These are phyloP conservation scores for Globisporangium megalacanthum DNA, from an alignment of 352 stramenopile species.

Conservation along the genomic window DNA sequence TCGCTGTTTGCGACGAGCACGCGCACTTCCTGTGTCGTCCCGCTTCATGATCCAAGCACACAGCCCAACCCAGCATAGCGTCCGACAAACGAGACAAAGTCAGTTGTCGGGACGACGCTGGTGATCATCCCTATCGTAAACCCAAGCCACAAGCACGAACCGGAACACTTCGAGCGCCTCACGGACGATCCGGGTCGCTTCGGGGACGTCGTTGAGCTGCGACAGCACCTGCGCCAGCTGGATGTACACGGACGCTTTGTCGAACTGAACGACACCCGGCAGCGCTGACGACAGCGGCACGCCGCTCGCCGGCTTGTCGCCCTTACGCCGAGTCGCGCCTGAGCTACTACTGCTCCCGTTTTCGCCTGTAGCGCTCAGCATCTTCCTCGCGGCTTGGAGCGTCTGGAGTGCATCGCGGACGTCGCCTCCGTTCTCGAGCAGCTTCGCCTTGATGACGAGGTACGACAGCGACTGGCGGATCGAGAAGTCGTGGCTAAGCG, in stretches of 20 bases:
- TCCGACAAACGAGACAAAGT: too few species aligned
- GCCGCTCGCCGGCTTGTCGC: conserved; percentile 7
- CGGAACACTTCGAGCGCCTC: conserved; percentile 71
- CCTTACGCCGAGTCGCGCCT: conserved; percentile 7
- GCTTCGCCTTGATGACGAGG: conserved; percentile 84
- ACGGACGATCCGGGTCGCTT: conserved; percentile 58
- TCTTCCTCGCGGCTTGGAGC: conserved; percentile 77
- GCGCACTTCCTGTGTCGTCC: conserved; percentile 84
- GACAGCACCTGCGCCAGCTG: conserved; percentile 75
- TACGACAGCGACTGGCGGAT: conserved; percentile 82
- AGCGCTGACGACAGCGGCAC: not conserved
- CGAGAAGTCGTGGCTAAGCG: conserved; percentile 86
- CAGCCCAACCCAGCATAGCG: too few species aligned
- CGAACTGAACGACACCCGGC: conserved; percentile 51
- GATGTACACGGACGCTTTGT: conserved; percentile 88
- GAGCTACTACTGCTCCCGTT: conserved; percentile 6
- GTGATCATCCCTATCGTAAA: too few species aligned
- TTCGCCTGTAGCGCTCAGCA: conserved; percentile 18
- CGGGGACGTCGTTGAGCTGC: conserved; percentile 67
- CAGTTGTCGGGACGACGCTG: too few species aligned
- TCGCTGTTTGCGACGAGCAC: conserved; percentile 90
- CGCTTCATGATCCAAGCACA: conserved; percentile 18
- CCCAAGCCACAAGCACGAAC: conserved; percentile 11
- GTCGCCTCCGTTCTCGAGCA: conserved; percentile 71
- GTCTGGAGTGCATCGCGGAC: conserved; percentile 75